phyloP scores from a whole-genome alignment of 2,329 filamentous ascomycete species.

The Aspergillus sp. region DNA sequence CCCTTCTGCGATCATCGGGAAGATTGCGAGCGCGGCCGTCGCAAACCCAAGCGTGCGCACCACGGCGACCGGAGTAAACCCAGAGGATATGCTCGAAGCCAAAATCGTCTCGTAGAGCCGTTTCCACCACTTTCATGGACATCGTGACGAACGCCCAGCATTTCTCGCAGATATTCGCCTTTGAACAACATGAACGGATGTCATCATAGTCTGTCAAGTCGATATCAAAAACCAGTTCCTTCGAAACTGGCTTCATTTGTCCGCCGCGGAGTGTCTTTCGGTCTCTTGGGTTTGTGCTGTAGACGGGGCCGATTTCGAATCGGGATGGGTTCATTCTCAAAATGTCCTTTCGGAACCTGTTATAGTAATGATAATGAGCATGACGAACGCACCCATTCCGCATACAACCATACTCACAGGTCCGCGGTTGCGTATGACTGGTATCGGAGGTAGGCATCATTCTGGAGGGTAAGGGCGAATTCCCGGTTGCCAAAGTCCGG shows the following conservation, averaged over 20 bases:
- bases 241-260: constrained; percentile 77
- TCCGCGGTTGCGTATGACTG: constrained; percentile 67
- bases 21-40: constrained; percentile 76
- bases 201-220: constrained; percentile 99
- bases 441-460: constrained; percentile 87
- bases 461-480: constrained; percentile 90
- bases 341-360: constrained; percentile 79
- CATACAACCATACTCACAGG: constrained; percentile 36
- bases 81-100: constrained; percentile 95
- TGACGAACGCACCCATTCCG: background rate
- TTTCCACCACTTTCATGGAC: constrained; percentile 89
- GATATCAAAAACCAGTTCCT: constrained; percentile 98
- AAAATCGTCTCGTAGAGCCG: constrained; percentile 83
- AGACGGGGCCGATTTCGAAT: constrained; percentile 98
- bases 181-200: constrained; percentile 87
- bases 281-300: constrained; percentile 86
- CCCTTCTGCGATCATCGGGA: constrained; percentile 75
- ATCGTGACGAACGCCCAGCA: constrained; percentile 98
- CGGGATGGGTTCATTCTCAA: constrained; percentile 79
- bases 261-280: constrained; percentile 73
- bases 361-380: background rate
- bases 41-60: constrained; percentile 96
- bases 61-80: constrained; percentile 95
- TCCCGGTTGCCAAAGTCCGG: constrained; percentile 88
- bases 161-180: constrained; percentile 84